phyloP scores from a whole-genome alignment of 345 rosid species.

The Pistacia atlantica region DNA sequence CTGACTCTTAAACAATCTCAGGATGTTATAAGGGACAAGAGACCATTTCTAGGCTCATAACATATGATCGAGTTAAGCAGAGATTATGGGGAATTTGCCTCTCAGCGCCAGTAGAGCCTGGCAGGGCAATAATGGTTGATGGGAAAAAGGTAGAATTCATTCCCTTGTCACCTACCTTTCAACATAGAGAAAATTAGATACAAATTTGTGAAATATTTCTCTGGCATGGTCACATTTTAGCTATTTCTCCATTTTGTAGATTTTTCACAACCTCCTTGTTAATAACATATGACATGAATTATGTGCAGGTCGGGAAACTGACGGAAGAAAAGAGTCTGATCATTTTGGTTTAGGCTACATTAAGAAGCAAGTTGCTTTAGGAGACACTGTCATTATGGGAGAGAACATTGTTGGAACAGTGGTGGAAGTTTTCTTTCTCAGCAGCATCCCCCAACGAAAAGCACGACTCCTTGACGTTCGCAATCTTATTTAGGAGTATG shows the following conservation, averaged over 20 bases:
- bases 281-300: not conserved
- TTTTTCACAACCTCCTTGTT: not conserved
- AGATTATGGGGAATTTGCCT: constrained; percentile 72
- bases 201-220: not conserved
- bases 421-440: constrained; percentile 55
- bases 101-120: constrained; percentile 77
- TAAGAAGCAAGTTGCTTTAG: constrained; percentile 51
- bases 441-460: constrained; percentile 52
- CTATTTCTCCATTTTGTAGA: not conserved
- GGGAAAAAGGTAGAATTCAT: constrained; percentile 60
- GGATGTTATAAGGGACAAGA: constrained; percentile 98
- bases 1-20: constrained; percentile 24
- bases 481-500: too few relatives aligned
- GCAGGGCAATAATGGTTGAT: constrained; percentile 56
- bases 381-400: constrained; percentile 57
- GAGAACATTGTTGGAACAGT: constrained; percentile 55
- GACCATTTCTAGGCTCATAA: constrained; percentile 79
- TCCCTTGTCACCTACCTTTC: constrained; percentile 2
- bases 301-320: constrained; percentile 66
- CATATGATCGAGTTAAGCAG: constrained; percentile 86
- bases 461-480: constrained; percentile 37
- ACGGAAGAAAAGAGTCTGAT: constrained; percentile 54
- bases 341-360: constrained; percentile 83
- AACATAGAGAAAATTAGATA: not conserved
- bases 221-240: not conserved